These are phyloP conservation scores for Solanum appendiculatum DNA, from an alignment of 257 asterid species.

Conservation along the genomic window DNA sequence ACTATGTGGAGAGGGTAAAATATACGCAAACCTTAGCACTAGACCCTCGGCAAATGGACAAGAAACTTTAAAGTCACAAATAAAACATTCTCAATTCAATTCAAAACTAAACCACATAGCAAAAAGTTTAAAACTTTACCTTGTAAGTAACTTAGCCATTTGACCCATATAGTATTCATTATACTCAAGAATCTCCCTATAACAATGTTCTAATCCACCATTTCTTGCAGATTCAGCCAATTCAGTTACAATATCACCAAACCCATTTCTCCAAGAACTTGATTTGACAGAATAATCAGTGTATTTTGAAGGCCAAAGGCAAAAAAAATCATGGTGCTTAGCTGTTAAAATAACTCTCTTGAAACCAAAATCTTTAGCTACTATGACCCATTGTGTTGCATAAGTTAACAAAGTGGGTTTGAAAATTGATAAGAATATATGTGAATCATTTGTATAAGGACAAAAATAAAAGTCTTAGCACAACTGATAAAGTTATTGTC, in stretches of 20 bases:
- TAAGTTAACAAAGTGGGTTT: slow-evolving; percentile 54
- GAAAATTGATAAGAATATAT: slow-evolving; percentile 53
- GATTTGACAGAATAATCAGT: slow-evolving; percentile 80
- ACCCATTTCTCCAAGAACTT: slow-evolving; percentile 77
- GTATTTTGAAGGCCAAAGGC: slow-evolving; percentile 82
- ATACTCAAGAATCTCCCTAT: slow-evolving; percentile 66
- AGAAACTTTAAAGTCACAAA: background rate
- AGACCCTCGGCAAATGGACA: background rate
- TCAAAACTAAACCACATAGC: background rate
- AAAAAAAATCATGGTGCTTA: slow-evolving; percentile 93
- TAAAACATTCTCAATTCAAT: background rate
- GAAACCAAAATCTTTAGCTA: slow-evolving; percentile 69
- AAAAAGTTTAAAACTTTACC: slow-evolving; percentile 27
- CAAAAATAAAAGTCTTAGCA: no score
- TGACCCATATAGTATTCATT: slow-evolving; percentile 82
- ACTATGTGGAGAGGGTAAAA: no score
- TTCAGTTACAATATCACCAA: slow-evolving; percentile 67
- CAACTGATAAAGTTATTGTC: no score
- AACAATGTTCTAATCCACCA: slow-evolving; percentile 56
- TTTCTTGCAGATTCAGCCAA: slow-evolving; percentile 55
- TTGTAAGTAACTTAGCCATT: slow-evolving; percentile 84
- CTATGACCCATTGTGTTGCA: slow-evolving; percentile 85
- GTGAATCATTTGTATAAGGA: no score
- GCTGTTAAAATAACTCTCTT: slow-evolving; percentile 27
- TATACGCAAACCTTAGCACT: no score